These are phyloP conservation scores for Aristolochia contorta DNA, from an alignment of 164 flowering plant species.

Conservation along the genomic window DNA sequence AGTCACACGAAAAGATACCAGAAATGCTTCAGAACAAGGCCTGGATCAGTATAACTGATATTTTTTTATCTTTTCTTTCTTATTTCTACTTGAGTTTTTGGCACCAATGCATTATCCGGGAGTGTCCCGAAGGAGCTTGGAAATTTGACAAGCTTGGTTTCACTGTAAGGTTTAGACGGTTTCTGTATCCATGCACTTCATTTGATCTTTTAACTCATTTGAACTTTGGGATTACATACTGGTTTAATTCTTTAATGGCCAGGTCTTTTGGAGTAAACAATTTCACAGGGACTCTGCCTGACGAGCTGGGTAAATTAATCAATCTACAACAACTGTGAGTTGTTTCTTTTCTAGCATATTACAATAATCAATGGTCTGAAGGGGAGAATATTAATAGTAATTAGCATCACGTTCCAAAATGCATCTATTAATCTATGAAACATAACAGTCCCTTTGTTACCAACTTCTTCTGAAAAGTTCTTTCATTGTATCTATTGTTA, in stretches of 20 bases:
- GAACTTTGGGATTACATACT: not conserved
- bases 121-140: constrained; percentile 45
- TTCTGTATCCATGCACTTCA: not conserved
- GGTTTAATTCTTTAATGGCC: not conserved
- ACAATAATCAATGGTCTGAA: too few species aligned
- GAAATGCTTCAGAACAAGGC: too few species aligned
- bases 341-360: not conserved
- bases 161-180: constrained; percentile 21
- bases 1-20: too few species aligned
- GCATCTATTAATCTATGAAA: too few species aligned
- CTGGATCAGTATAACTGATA: not conserved
- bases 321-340: constrained; percentile 7
- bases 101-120: constrained; percentile 34
- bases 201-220: not conserved
- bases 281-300: constrained; percentile 6
- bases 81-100: constrained; percentile 18
- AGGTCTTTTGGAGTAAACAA: constrained; percentile 3
- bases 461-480: too few species aligned
- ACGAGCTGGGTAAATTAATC: constrained; percentile 6
- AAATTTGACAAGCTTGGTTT: constrained; percentile 29
- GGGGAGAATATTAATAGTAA: too few species aligned
- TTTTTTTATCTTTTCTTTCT: not conserved
- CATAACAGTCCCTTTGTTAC: too few species aligned
- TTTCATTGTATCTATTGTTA: too few species aligned
- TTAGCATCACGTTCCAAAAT: too few species aligned